Conservation (phyloP, 1,139 yeast genomes). For the Yamadazyma jaroonii region DNA sequence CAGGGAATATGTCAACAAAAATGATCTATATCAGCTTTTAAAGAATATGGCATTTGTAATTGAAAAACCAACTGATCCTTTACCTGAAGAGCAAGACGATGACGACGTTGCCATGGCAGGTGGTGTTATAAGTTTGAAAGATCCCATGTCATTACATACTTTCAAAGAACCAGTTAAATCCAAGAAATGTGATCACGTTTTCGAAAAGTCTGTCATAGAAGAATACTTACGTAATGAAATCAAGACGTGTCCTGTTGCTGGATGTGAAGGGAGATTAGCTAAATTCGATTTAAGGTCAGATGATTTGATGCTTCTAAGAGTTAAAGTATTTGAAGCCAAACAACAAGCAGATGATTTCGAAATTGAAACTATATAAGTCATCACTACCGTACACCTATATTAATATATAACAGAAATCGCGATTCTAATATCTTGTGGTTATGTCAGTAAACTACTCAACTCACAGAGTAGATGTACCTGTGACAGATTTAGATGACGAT, state of each 20-base stretch:
- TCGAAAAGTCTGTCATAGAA: slow-evolving; percentile 46
- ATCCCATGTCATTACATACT: slow-evolving; percentile 58
- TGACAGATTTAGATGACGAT: slow-evolving; percentile 57
- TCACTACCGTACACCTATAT: too few relatives aligned
- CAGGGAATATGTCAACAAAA: slow-evolving; percentile 6
- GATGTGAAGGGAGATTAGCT: slow-evolving; percentile 35
- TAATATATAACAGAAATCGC: neutral
- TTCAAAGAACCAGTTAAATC: slow-evolving; percentile 56
- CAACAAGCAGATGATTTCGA: neutral
- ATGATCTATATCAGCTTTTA: slow-evolving; percentile 20
- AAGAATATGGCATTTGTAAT: slow-evolving; percentile 28
- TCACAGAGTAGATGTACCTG: slow-evolving; percentile 54
- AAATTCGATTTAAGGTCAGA: slow-evolving; percentile 39
- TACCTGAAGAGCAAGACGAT: slow-evolving; percentile 44
- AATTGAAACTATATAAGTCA: neutral
- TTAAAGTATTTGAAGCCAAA: slow-evolving; percentile 26
- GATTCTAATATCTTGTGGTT: neutral
- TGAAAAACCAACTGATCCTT: slow-evolving; percentile 39
- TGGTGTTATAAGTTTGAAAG: slow-evolving; percentile 60
- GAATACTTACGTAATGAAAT: slow-evolving; percentile 22
- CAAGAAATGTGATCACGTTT: slow-evolving; percentile 56
- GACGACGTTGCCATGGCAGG: slow-evolving; percentile 65
- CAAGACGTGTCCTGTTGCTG: slow-evolving; percentile 45
- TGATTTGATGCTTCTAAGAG: slow-evolving; percentile 47
- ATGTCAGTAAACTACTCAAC: slow-evolving; percentile 15